Evolutionary conservation across 2,329 filamentous ascomycete genomes (phyloP), one percentile per base, ranked within the genome.

Genomic region (Drechslera avenae): DNA sequence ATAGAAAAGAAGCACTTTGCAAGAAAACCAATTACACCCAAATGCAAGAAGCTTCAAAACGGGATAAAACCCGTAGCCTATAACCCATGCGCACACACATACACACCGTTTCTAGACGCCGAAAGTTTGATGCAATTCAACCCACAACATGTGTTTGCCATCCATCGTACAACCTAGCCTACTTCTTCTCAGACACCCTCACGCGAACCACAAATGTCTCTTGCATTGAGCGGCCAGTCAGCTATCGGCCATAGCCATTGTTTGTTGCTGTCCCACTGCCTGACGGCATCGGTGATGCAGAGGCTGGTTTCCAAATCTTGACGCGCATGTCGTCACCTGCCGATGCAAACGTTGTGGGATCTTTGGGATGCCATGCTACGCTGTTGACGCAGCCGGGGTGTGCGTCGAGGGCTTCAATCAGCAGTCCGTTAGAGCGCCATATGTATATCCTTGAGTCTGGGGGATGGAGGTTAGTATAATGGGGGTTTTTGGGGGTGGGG

Each of bases 261-360:
- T 50, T 60, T 13, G 46, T 13, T 4, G 46, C 10, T 4, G 46
- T 13, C 4, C 46, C 52, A 18, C 51, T 54, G 9, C 39, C 48
- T 12, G 54, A 40, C 13, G 51, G 47, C 28, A 59, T 55, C 1
- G 59, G 46, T 0, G 59, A 45, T 5, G 59, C 54, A 7, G 52
- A 53, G 4, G 42, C 48, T 0, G 69, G 68, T 52, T 66, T 70
- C 69, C 69, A 97, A 88, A 99, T 91, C 75, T 88, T 87, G 57
- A 97, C 87, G 69, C 83, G 86, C 46, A 82, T 81, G 67, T 97
- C 94, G 71, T 99, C 94, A 14, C 93, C 92, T 51, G 90, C 93
- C 10, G 91, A 93, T 13, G 91, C 94, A 74, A 97, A 90, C 78
- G 97, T 87, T 54, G 84, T 84, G 1, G 90, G 86, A 67, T 97